These are phyloP conservation scores for Aspergillus sp. DNA, from an alignment of 2,329 filamentous ascomycete species.

Conservation along the genomic window DNA sequence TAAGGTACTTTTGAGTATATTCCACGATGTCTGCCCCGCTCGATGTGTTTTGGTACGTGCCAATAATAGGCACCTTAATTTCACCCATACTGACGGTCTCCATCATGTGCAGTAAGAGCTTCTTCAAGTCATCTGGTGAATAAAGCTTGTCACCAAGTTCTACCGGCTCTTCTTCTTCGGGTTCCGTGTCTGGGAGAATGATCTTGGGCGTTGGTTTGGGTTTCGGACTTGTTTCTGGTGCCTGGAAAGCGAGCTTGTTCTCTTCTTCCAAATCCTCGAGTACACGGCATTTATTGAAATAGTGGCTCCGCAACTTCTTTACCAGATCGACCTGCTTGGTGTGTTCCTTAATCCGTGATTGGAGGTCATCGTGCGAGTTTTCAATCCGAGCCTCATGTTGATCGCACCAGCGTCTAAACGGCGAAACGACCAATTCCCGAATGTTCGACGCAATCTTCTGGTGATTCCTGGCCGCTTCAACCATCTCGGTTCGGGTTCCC, in stretches of 20 bases:
- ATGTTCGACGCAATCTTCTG: constrained; percentile 96
- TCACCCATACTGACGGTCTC: constrained; percentile 84
- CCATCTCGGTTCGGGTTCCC: constrained; percentile 88
- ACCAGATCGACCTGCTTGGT: constrained; percentile 87
- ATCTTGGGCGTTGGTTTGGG: constrained; percentile 67
- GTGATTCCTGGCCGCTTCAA: constrained; percentile 84
- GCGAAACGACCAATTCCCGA: constrained; percentile 89
- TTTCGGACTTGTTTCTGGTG: constrained; percentile 68
- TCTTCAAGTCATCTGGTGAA: constrained; percentile 82
- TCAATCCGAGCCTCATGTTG: constrained; percentile 88
- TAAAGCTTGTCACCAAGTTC: constrained; percentile 92
- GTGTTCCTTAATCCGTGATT: constrained; percentile 85
- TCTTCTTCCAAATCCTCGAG: constrained; percentile 97
- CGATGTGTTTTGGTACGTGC: constrained; percentile 91
- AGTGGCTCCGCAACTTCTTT: constrained; percentile 90
- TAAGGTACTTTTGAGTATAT: constrained; percentile 87
- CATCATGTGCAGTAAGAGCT: constrained; percentile 82
- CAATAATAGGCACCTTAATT: constrained; percentile 91
- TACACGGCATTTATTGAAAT: constrained; percentile 98
- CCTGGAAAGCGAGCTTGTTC: constrained; percentile 96
- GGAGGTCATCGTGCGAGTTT: constrained; percentile 91
- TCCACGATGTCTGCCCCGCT: constrained; percentile 91
- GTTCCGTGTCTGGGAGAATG: constrained; percentile 73
- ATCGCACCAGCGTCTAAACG: constrained; percentile 94
- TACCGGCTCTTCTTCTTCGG: constrained; percentile 74